phyloP scores from a whole-genome alignment of 1,139 yeast genomes.

The Hanseniaspora gamundiae region DNA sequence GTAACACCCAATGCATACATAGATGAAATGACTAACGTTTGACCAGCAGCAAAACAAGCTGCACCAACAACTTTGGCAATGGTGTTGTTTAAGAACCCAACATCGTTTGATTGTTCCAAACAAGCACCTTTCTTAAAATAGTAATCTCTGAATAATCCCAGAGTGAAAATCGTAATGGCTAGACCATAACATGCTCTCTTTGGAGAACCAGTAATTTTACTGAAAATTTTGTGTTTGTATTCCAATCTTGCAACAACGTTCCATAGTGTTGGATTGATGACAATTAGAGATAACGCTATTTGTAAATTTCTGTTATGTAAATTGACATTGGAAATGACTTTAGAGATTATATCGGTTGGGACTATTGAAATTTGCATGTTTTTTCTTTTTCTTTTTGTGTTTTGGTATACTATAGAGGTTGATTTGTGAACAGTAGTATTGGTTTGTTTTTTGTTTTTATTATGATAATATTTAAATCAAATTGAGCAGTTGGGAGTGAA shows the following conservation, averaged over 20 bases:
- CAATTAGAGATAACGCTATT: slow-evolving; percentile 45
- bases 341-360: slow-evolving; percentile 3
- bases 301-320: slow-evolving; percentile 12
- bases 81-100: slow-evolving; percentile 22
- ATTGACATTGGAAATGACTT: slow-evolving; percentile 8
- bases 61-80: slow-evolving; percentile 34
- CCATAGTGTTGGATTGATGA: slow-evolving; percentile 94
- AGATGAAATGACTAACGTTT: slow-evolving; percentile 64
- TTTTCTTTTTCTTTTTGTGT: too few species aligned
- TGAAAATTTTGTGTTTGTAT: slow-evolving; percentile 60
- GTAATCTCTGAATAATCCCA: slow-evolving; percentile 74
- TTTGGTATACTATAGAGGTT: too few species aligned
- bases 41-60: slow-evolving; percentile 51
- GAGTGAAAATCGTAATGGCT: slow-evolving; percentile 68
- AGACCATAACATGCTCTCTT: slow-evolving; percentile 70
- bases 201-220: slow-evolving; percentile 61
- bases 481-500: too few species aligned
- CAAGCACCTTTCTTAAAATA: slow-evolving; percentile 44
- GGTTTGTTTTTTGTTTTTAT: too few species aligned
- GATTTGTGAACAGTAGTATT: too few species aligned
- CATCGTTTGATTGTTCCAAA: slow-evolving; percentile 6
- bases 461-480: too few species aligned
- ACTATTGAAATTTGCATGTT: neutral
- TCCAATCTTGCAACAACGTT: slow-evolving; percentile 82
- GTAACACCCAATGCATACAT: slow-evolving; percentile 95